Base-by-base conservation (phyloP, 2,329 filamentous ascomycete species). In the Rutstroemia sydowiana region DNA sequence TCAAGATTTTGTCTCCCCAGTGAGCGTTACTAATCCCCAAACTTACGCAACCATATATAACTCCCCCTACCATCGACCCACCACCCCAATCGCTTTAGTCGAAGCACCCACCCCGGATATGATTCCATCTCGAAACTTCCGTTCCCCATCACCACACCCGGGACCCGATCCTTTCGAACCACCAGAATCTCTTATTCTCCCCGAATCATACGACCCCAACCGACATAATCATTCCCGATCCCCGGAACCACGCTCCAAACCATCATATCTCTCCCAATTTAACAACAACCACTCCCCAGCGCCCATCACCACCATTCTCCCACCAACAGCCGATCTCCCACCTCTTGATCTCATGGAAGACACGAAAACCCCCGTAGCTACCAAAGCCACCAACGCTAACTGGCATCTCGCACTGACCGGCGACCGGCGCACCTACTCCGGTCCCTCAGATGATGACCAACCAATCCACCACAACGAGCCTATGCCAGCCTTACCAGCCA, bases 321-420 rank as follows among this genome's bases (percentile, higher is more conserved):
- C n/a, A 45, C 7, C 40, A 10, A 3, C 48, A 30, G 5, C 13
- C 9, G 41, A 45, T 13, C 40, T 51, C 11, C 48, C 40, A 6
- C 48, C 48, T 2, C 48, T 50, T 16, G 48, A 50, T 16, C 39
- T 50, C 13, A 45, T 50, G 48, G 48, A 51, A 4, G 31, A 45
- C 3, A 30, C 37, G 5, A 30, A 51, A 45, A 51, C 41, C 3
- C 48, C 48, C 13, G 32, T 45, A 7, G 16, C 3, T 13, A 7
- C 41, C 41, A 45, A 39, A 21, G 5, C 23, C 9, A 8, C 41
- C 4, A n/a, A 23, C 26, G 32, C 41, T 34, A 45, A 45, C 21
- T 51, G 48, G 48, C 48, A 51, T 7, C 32, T 51, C 6, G 48
- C 48, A n/a, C 16, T 51, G 4, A 51, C 48, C 1, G 48, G 48